Evolutionary conservation across 129 eudicot species (phyloP), one percentile per base, ranked within the genome.

Genomic region (Chrysanthemum makinoi): DNA sequence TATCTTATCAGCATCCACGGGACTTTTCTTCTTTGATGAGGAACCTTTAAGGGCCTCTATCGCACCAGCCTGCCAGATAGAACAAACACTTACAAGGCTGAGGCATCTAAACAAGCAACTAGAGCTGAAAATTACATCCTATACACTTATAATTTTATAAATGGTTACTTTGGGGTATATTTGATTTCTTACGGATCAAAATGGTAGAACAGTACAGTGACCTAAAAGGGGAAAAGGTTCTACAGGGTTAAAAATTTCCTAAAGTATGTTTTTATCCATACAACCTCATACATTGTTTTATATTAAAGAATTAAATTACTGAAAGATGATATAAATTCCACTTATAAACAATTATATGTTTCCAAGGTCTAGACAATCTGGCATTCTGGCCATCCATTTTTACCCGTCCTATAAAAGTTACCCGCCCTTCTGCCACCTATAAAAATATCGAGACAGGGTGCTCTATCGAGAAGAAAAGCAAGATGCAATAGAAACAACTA

Each of bases 1-100:
- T 72, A 89, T 84, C 77, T 94, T 94, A 75, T 94, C 96, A 54
- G 81, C 77, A 75, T 87, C 95, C 79, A 78, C 86, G 67, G 68
- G 75, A 11, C 68, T 67, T 77, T 80, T 86, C 80, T 56, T 82
- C 83, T 86, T 87, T 16, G 80, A 50, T 56, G 86, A 61, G 22
- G 90, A 80, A 56, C 80, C 82, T 75, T 76, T 73, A 60, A 78
- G 85, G 60, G 87, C 81, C 76, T 72, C 80, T n/a, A 89, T 80
- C 35, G 80, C 80, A 55, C 78, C 78, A 53, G 85, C 88, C 98
- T 94, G 63, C 70, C 64, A 68, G 48, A 75, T 30, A 58, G 13
- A 68, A 68, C 20, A 70, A 75, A 60, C 48, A 24, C 54, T 44
- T 56, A 17, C 0, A 50, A 28, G 17, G 44, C 43, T 18, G 30